Conservation (phyloP, 2,329 filamentous ascomycete genomes). For the Exophiala sp. region DNA sequence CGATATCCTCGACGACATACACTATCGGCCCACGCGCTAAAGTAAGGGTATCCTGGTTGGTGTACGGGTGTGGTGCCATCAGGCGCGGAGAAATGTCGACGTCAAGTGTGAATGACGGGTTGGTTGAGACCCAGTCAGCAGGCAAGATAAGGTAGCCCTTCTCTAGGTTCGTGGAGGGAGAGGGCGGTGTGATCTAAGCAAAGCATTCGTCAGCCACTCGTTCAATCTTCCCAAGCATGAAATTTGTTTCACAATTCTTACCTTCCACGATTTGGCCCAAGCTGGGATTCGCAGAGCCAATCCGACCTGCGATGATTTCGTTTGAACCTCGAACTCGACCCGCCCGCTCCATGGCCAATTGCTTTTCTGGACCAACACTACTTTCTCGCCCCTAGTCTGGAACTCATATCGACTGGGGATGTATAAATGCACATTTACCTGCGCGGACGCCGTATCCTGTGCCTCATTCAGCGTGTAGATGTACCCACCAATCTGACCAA, state of each 20-base stretch:
- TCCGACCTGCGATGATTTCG: background rate
- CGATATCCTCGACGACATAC: constrained; percentile 59
- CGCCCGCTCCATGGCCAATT: constrained; percentile 58
- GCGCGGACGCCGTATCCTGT: constrained; percentile 22
- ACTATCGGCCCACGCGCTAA: constrained; percentile 57
- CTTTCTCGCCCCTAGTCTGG: constrained; percentile 32
- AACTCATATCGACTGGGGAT: constrained; percentile 48
- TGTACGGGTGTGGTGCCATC: constrained; percentile 54
- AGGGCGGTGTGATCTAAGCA: constrained; percentile 29
- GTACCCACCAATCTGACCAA: constrained; percentile 57
- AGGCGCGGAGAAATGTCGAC: constrained; percentile 49
- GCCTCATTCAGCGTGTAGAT: constrained; percentile 37
- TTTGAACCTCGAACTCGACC: constrained; percentile 40
- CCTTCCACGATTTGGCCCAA: constrained; percentile 44
- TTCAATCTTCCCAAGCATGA: background rate
- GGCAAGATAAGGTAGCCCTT: constrained; percentile 52
- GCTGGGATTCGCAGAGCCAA: constrained; percentile 46
- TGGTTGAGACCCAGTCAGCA: constrained; percentile 38
- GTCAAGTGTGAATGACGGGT: constrained; percentile 46
- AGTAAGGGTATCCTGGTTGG: constrained; percentile 53
- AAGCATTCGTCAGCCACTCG: background rate
- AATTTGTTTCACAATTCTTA: constrained; percentile 18
- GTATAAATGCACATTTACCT: constrained; percentile 57
- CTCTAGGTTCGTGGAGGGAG: constrained; percentile 32
- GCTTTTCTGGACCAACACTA: constrained; percentile 49